A percentile compares a stretch with the other conserved stretches of the same genome.
These are phyloP conservation scores for Monosporascus sp. DNA, from an alignment of 2,329 filamentous ascomycete genomes.

Conservation along the genomic window DNA sequence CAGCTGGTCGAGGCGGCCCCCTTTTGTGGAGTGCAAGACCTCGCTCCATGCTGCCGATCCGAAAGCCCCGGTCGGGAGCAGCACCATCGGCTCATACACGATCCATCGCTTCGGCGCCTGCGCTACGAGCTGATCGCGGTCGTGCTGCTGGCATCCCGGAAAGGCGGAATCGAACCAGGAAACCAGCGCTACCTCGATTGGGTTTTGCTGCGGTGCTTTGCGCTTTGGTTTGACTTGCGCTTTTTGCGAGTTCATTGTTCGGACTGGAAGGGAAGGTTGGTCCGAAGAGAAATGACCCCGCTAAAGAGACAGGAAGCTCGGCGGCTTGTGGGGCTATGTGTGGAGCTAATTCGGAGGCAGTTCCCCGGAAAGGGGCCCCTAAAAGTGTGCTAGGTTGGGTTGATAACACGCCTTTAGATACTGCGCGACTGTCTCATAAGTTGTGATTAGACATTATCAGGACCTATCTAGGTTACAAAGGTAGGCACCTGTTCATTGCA, in stretches of 20 bases:
- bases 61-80: constrained; percentile 58
- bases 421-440: too few species aligned
- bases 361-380: too few species aligned
- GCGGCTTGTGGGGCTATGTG: too few species aligned
- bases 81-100: constrained; percentile 56
- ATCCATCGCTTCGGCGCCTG: constrained; percentile 54
- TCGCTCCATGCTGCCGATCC: constrained; percentile 33
- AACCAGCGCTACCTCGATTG: constrained; percentile 13
- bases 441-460: too few species aligned
- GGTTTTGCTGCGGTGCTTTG: constrained; percentile 8
- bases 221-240: not conserved
- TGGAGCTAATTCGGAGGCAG: too few species aligned
- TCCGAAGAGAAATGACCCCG: too few species aligned
- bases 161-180: constrained; percentile 8
- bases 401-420: too few species aligned
- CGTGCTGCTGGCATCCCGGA: not conserved
- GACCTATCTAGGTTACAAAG: too few species aligned
- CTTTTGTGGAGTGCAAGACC: constrained; percentile 22
- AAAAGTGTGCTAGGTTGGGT: too few species aligned
- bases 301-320: too few species aligned
- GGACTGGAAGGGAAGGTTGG: not conserved
- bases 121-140: constrained; percentile 26
- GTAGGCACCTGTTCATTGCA: too few species aligned
- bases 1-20: constrained; percentile 27
- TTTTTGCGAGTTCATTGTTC: not conserved